phyloP scores from a whole-genome alignment of 2,329 filamentous ascomycete genomes.

The Cercospora sp. region DNA sequence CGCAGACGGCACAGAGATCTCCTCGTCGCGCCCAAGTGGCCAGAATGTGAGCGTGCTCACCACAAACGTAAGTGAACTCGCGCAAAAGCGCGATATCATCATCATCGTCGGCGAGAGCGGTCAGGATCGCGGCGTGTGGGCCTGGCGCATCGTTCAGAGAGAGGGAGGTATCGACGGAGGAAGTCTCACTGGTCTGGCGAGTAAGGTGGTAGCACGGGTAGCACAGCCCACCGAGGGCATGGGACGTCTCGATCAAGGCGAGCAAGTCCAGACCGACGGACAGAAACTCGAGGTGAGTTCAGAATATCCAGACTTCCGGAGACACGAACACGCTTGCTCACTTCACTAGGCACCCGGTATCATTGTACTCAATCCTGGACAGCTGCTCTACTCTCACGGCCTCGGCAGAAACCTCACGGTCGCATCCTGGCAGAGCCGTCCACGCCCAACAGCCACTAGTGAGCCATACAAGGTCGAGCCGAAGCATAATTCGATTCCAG shows the following conservation, averaged over 20 bases:
- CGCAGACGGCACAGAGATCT: constrained; percentile 10
- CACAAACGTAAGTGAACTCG: constrained; percentile 54
- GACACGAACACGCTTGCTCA: constrained; percentile 8
- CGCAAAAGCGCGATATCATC: constrained; percentile 59
- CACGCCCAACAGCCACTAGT: constrained; percentile 63
- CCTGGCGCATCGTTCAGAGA: constrained; percentile 66
- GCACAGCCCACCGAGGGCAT: background rate
- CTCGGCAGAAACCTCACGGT: constrained; percentile 61
- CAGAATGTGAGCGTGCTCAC: constrained; percentile 71
- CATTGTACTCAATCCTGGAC: constrained; percentile 75
- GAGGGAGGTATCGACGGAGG: constrained; percentile 68
- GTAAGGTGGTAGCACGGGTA: constrained; percentile 40
- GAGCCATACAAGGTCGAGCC: constrained; percentile 54
- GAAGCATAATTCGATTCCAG: constrained; percentile 60
- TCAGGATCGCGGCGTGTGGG: constrained; percentile 74
- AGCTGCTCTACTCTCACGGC: constrained; percentile 73
- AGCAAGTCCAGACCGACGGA: background rate
- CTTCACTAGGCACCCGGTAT: constrained; percentile 56
- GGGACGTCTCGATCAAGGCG: background rate
- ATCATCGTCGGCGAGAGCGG: constrained; percentile 70
- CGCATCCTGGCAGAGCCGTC: constrained; percentile 58
- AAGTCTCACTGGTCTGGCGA: constrained; percentile 66
- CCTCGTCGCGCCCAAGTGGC: constrained; percentile 37
- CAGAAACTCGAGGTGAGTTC: constrained; percentile 1
- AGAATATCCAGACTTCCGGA: background rate